Base-by-base conservation (phyloP, 2,329 filamentous ascomycete species). In the Fonsecaea monophora region DNA sequence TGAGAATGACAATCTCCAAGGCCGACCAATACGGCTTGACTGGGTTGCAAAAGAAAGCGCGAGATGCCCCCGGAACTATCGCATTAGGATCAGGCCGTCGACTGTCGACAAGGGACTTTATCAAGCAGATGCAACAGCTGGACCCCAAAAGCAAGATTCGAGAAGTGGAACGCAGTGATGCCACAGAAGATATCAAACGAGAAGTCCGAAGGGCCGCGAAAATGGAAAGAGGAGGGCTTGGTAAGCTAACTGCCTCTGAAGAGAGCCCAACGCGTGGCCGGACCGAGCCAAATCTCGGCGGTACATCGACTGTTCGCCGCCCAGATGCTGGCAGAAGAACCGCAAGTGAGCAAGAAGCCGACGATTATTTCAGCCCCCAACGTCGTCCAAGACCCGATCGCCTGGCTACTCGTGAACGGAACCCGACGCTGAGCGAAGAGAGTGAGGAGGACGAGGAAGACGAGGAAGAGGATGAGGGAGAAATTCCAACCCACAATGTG, bases 101-200 rank as follows among this genome's bases (percentile, higher is more conserved):
- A 53, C 87, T 89, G 85, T 87, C 83, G 78, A 89, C 89, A 73
- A 79, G 83, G 3, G 86, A 90, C 68, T 90, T 90, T 73, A 88
- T 89, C 73, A 78, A 84, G 66, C 84, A 88, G 72, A 86, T 90
- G 76, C 83, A 85, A 64, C 78, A 82, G 21, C 80, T 89, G 74
- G 86, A 88, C 68, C 84, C 87, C 32, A 88, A 86, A 72, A 78
- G 81, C 35, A 85, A 86, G 42, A 83, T 82, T 13, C 82, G 79
- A 56, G 68, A 80, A 4, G 77, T 82, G 3, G 76, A 82, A 40
- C 74, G 81, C 55, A 79, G 76, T 38, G 79, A 81, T 65, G 79
- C 77, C 1, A 78, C 80, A 1, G 74, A 77, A 21, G 62, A 70
- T 7, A 70, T 83, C 34, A 79, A 82, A 70, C 69, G 78, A 61